Evolutionary conservation across 2,329 filamentous ascomycete species (phyloP).

Genomic region (Lachnum nothofagi): DNA sequence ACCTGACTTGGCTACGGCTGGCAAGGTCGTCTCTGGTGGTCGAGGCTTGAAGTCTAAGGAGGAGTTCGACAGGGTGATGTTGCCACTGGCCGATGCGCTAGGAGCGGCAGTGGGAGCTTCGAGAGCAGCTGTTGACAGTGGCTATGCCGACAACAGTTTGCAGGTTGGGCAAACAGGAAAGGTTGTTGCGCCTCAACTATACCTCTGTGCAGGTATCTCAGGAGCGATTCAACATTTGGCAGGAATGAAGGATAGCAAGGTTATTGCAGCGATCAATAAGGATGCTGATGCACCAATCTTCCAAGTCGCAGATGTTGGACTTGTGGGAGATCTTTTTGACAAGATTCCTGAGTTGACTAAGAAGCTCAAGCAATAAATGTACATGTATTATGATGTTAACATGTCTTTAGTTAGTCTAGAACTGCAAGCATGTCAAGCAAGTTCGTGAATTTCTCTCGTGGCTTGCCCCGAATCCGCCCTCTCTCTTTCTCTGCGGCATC

Average conservation of each 20-base stretch:
- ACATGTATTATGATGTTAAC: conserved; percentile 19
- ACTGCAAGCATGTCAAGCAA: conserved; percentile 54
- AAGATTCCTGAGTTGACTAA: conserved; percentile 93
- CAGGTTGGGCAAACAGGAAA: conserved; percentile 99
- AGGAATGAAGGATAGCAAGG: conserved; percentile 99
- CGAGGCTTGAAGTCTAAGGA: conserved; percentile 96
- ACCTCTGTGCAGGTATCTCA: conserved; percentile 91
- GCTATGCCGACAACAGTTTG: conserved; percentile 95
- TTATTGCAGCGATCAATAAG: conserved; percentile 98
- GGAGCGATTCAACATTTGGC: conserved; percentile 97
- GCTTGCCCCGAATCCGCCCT: conserved; percentile 66
- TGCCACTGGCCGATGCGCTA: conserved; percentile 84
- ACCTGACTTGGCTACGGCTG: conserved; percentile 85
- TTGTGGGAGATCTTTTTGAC: conserved; percentile 93
- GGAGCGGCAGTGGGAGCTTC: conserved; percentile 95
- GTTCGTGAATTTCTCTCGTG: conserved; percentile 65
- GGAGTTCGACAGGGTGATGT: conserved; percentile 89
- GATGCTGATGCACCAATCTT: conserved; percentile 96
- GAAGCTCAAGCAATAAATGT: conserved; percentile 61
- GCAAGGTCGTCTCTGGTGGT: conserved; percentile 85
- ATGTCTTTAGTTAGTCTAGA: conserved; percentile 34
- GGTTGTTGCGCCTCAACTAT: conserved; percentile 93
- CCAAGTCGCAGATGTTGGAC: conserved; percentile 91
- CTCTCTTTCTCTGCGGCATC: conserved; percentile 68
- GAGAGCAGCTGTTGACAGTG: conserved; percentile 90